Conservation (phyloP, 106 monocot genomes). For the Platanthera guangdongensis region DNA sequence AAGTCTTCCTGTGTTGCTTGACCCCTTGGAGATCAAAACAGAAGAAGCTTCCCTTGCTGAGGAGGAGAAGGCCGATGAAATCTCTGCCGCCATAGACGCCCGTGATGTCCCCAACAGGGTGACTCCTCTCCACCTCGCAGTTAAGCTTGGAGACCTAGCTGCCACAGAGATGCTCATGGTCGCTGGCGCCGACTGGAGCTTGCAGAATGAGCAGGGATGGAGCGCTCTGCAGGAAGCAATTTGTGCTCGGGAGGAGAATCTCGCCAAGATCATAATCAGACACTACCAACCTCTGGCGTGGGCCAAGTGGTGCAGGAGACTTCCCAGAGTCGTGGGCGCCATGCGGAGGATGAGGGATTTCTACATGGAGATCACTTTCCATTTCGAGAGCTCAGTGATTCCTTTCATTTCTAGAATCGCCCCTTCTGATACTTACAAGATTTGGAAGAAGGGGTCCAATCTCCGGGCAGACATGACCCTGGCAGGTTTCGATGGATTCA, state of each 20-base stretch:
- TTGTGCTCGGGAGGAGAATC: conserved; percentile 50
- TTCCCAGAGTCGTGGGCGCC: conserved; percentile 60
- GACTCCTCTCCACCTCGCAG: conserved; percentile 76
- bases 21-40: conserved; percentile 47
- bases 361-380: conserved; percentile 92
- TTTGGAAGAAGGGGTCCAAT: conserved; percentile 89
- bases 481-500: conserved; percentile 84
- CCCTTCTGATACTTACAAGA: conserved; percentile 89
- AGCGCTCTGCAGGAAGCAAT: conserved; percentile 85
- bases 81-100: conserved; percentile 61
- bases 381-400: conserved; percentile 98
- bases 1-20: conserved; percentile 39
- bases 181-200: conserved; percentile 83
- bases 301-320: conserved; percentile 90
- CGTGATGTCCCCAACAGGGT: conserved; percentile 72
- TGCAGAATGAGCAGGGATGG: conserved; percentile 93
- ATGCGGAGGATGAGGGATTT: conserved; percentile 86
- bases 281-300: conserved; percentile 79
- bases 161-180: conserved; percentile 69
- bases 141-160: conserved; percentile 47
- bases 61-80: conserved; percentile 62
- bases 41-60: conserved; percentile 61
- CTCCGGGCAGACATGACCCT: conserved; percentile 89
- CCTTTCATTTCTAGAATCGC: conserved; percentile 84
- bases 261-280: conserved; percentile 66